Evolutionary conservation across 1,284 basidiomycete genomes (phyloP).

Genomic region (Irpex sp.): DNA sequence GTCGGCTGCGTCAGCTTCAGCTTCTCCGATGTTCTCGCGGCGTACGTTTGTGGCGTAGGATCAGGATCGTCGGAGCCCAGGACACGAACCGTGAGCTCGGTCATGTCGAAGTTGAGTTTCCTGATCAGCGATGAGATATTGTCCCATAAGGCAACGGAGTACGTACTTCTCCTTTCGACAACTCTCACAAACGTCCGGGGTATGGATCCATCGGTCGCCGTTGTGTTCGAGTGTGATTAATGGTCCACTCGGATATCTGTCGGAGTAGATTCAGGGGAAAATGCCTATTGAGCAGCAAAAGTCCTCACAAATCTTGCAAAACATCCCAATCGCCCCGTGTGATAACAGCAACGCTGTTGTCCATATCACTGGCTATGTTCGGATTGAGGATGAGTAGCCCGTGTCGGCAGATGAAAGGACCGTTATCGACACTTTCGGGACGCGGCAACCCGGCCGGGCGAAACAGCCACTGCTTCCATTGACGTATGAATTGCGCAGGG

Average conservation of each 20-base stretch:
- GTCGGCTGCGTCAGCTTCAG: slow-evolving; percentile 18
- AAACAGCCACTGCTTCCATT: slow-evolving; percentile 67
- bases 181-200: slow-evolving; percentile 52
- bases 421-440: slow-evolving; percentile 61
- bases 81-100: slow-evolving; percentile 32
- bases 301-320: slow-evolving; percentile 47
- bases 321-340: slow-evolving; percentile 61
- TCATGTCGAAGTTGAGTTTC: slow-evolving; percentile 31
- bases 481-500: slow-evolving; percentile 55
- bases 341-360: slow-evolving; percentile 51
- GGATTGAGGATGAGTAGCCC: slow-evolving; percentile 63
- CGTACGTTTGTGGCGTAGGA: slow-evolving; percentile 26
- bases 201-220: slow-evolving; percentile 37
- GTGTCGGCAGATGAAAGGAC: slow-evolving; percentile 65
- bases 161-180: slow-evolving; percentile 61
- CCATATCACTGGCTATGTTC: slow-evolving; percentile 52
- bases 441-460: slow-evolving; percentile 53
- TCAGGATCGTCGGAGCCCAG: slow-evolving; percentile 27
- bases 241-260: slow-evolving; percentile 58
- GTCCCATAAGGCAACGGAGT: background rate
- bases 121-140: slow-evolving; percentile 19
- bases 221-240: slow-evolving; percentile 50
- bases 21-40: slow-evolving; percentile 9
- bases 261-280: background rate
- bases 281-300: background rate